These are phyloP conservation scores for Cytospora piceicola DNA, from an alignment of 2,329 filamentous ascomycete species.

Conservation along the genomic window DNA sequence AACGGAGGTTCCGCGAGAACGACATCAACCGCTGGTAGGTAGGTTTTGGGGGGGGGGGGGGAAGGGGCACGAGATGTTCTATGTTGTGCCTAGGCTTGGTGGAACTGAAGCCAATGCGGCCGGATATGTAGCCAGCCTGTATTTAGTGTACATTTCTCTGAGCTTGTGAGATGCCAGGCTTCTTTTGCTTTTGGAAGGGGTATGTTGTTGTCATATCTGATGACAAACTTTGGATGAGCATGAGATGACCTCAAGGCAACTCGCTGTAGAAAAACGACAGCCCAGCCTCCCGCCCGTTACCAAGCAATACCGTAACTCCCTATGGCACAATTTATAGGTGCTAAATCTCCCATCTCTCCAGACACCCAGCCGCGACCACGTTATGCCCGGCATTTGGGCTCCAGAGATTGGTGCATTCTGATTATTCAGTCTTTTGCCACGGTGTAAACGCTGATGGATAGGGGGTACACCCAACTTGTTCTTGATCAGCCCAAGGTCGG, in stretches of 20 bases:
- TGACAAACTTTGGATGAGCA: too few species aligned
- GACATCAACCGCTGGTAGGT: too few species aligned
- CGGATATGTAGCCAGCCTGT: neutral
- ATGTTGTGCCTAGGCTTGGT: neutral
- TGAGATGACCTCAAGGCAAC: too few species aligned
- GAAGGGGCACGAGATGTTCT: neutral
- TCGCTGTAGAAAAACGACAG: too few species aligned
- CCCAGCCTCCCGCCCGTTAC: neutral
- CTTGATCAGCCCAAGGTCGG: too few species aligned
- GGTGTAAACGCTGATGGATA: too few species aligned
- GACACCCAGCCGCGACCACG: conserved; percentile 42
- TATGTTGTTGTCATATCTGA: neutral
- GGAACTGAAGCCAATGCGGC: conserved; percentile 6
- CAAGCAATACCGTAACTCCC: conserved; percentile 44
- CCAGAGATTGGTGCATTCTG: too few species aligned
- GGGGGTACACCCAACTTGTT: conserved; percentile 32
- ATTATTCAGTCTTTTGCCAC: too few species aligned
- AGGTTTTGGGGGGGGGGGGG: neutral
- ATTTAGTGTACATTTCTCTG: neutral
- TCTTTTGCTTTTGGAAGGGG: neutral
- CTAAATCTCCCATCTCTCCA: conserved; percentile 50
- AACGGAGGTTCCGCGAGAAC: neutral
- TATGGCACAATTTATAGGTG: conserved; percentile 52
- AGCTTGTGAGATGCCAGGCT: neutral
- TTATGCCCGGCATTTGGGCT: too few species aligned